Evolutionary conservation across 2,329 filamentous ascomycete species (phyloP).

Genomic region (Sarocladium kiliense): DNA sequence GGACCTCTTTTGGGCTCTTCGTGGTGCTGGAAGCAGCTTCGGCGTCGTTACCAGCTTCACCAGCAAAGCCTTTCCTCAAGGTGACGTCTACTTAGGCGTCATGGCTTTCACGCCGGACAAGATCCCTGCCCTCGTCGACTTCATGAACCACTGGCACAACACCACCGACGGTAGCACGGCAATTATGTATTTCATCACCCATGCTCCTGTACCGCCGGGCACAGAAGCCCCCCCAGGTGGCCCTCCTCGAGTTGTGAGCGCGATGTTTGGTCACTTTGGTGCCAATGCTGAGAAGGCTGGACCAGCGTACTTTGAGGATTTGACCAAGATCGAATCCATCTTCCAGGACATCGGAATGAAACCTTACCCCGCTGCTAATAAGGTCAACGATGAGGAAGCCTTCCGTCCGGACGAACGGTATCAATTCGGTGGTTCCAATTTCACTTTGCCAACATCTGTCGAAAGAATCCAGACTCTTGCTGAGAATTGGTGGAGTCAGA

Average conservation of each 20-base stretch:
- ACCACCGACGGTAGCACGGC: constrained; percentile 18
- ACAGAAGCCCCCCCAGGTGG: constrained; percentile 14
- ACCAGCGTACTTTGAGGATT: constrained; percentile 24
- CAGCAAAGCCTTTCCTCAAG: constrained; percentile 24
- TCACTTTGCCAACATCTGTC: constrained; percentile 23
- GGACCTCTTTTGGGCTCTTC: constrained; percentile 36
- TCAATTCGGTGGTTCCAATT: constrained; percentile 34
- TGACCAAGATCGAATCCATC: constrained; percentile 29
- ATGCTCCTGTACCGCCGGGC: constrained; percentile 17
- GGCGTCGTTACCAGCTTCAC: constrained; percentile 37
- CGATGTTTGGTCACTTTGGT: constrained; percentile 23
- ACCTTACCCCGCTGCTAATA: constrained; percentile 34
- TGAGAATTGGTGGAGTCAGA: constrained; percentile 18
- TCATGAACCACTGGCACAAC: constrained; percentile 22
- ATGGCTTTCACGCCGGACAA: constrained; percentile 20
- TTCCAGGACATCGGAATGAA: constrained; percentile 29
- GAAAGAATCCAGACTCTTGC: neutral
- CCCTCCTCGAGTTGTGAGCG: constrained; percentile 18
- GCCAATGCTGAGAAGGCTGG: constrained; percentile 31
- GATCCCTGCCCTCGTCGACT: constrained; percentile 23
- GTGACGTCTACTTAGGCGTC: constrained; percentile 24
- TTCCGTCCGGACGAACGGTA: constrained; percentile 27
- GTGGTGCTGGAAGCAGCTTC: constrained; percentile 36
- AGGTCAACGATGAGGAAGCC: constrained; percentile 26
- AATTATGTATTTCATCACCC: constrained; percentile 13